These are phyloP conservation scores for Phytophthora litchii DNA, from an alignment of 352 stramenopile species.

Conservation along the genomic window DNA sequence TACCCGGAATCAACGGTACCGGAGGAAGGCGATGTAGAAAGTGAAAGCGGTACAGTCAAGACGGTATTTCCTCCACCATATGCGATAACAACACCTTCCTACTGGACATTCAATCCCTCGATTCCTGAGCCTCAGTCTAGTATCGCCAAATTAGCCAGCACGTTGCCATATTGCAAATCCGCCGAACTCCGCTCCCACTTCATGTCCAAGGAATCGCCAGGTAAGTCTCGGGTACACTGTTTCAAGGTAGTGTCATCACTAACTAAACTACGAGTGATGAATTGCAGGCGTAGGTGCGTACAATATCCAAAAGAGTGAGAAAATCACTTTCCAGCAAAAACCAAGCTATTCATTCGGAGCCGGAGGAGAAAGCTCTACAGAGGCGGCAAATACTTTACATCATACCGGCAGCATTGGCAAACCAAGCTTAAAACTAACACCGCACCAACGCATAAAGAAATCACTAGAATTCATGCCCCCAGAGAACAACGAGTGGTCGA, in stretches of 20 bases:
- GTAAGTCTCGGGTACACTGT: conserved; percentile 8
- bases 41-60: conserved; percentile 10
- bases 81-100: conserved; percentile 34
- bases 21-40: conserved; percentile 19
- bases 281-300: conserved; percentile 56
- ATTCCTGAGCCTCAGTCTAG: conserved; percentile 32
- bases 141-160: conserved; percentile 27
- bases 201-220: conserved; percentile 21
- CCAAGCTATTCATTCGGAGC: conserved; percentile 46
- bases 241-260: not conserved
- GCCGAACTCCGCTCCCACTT: conserved; percentile 22
- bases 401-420: conserved; percentile 8
- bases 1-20: conserved; percentile 41
- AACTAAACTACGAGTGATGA: not conserved
- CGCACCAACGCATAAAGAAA: conserved; percentile 29
- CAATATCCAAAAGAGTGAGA: conserved; percentile 51
- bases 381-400: not conserved
- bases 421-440: not conserved
- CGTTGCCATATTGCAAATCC: conserved; percentile 20
- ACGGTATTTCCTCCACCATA: conserved; percentile 45
- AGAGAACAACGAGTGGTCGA: conserved; percentile 1
- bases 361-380: not conserved
- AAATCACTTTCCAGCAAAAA: conserved; percentile 47
- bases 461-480: conserved; percentile 28
- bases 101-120: conserved; percentile 34